Evolutionary conservation across 2,329 filamentous ascomycete species (phyloP), one percentile per base, ranked within the genome.

Genomic region (Alternaria brassicicola): DNA sequence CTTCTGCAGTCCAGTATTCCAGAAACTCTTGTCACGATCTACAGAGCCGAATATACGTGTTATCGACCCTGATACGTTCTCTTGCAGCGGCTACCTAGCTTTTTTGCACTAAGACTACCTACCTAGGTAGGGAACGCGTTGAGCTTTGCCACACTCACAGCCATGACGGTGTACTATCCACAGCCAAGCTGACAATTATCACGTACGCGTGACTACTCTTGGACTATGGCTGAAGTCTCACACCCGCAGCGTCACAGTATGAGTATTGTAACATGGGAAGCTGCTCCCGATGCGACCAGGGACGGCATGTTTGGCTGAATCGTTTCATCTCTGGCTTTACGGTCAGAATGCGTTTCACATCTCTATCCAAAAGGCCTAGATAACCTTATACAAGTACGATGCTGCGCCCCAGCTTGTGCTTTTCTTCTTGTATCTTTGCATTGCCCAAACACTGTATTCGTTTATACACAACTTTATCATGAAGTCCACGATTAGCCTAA

Each of bases 241-340:
- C 9, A 49, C 46, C 31, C 17, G 19, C 2, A 25, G 9, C 9
- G 46, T 49, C 31, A 36, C 30, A 49, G 23, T 3, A 8, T 4
- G 12, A 12, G 15, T 38, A 4, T 8, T 5, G 46, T 8, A 38
- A n/a, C n/a, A 2, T 19, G 10, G 2, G 2, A 26, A 35, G 9
- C n/a, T 49, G 15, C 28, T n/a, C 38, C n/a, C n/a, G 23, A 25
- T n/a, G 21, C 23, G 46, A 36, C 31, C 15, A 19, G 43, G 28
- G 31, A 13, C 46, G 46, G 31, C 46, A 36, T 49, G 46, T 49
- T 38, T 36, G 13, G 46, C 31, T 30, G 30, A 49, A 49, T 38
- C 46, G 69, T 72, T 72, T 73, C 69, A 72, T 51, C 57, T 61
- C 41, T 57, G 46, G 61, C 59, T 63, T 60, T 63, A 61, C 58